phyloP scores from a whole-genome alignment of 192 early-diverging fungal species.

The Pilaira anomala region DNA sequence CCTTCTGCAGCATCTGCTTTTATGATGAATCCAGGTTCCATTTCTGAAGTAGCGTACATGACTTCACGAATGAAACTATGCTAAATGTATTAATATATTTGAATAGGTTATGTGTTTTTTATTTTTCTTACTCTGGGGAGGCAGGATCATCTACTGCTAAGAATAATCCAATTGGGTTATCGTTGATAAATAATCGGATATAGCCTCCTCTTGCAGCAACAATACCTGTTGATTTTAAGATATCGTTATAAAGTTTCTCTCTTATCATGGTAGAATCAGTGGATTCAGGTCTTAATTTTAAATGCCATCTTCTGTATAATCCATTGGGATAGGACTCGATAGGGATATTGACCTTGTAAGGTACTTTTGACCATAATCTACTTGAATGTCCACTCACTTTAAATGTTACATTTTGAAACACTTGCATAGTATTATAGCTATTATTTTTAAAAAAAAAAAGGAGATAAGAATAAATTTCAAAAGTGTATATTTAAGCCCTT shows the following conservation, averaged over 20 bases:
- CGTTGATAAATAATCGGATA: constrained; percentile 34
- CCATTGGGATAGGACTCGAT: constrained; percentile 28
- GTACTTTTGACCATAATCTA: constrained; percentile 37
- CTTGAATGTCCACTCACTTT: constrained; percentile 35
- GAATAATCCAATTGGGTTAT: constrained; percentile 35
- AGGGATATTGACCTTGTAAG: constrained; percentile 40
- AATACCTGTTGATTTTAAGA: constrained; percentile 40
- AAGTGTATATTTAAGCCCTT: background rate
- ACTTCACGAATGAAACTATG: constrained; percentile 29
- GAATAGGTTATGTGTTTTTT: too few relatives aligned
- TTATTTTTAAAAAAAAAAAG: background rate
- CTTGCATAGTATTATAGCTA: constrained; percentile 21
- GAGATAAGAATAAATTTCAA: too few relatives aligned
- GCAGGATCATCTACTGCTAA: constrained; percentile 35
- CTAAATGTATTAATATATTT: background rate
- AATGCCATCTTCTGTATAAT: constrained; percentile 26
- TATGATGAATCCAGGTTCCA: constrained; percentile 30
- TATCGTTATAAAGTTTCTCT: constrained; percentile 43
- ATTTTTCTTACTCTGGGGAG: constrained; percentile 5
- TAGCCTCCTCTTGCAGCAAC: constrained; percentile 32
- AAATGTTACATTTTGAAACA: constrained; percentile 30
- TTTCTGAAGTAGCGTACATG: too few relatives aligned
- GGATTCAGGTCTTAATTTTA: constrained; percentile 39
- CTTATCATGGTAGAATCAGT: constrained; percentile 44
- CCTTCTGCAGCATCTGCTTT: constrained; percentile 33